Percentiles rank a stretch among this genome's conserved stretches.
Evolutionary conservation across 2,329 filamentous ascomycete genomes (phyloP).

Genomic region (Emergomyces pasteurianus): DNA sequence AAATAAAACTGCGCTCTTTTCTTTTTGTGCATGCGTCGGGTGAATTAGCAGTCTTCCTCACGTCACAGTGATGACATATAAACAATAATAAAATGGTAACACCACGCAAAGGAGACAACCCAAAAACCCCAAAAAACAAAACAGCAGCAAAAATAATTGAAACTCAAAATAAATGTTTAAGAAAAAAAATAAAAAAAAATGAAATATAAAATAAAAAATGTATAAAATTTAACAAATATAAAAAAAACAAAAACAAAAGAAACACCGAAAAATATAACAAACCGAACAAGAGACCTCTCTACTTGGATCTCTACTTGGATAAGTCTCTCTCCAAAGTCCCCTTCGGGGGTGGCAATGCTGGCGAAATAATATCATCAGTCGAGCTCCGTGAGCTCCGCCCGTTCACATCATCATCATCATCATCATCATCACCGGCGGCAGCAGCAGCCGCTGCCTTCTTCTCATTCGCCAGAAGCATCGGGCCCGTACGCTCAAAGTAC

Average conservation of each 20-base stretch:
- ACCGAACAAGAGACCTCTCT: too few relatives aligned
- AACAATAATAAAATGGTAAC: not conserved
- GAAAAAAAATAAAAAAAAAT: too few relatives aligned
- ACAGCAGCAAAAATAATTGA: too few relatives aligned
- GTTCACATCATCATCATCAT: not conserved
- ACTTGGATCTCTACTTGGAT: not conserved
- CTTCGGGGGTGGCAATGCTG: not conserved
- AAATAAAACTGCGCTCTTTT: too few relatives aligned
- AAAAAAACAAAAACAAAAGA: not conserved
- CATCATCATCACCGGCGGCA: not conserved
- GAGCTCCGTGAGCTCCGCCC: not conserved
- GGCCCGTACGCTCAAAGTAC: slow-evolving; percentile 43
- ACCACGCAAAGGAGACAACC: not conserved
- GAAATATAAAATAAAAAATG: too few relatives aligned
- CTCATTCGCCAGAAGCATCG: slow-evolving; percentile 7
- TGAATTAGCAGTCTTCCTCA: too few relatives aligned
- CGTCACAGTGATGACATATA: too few relatives aligned
- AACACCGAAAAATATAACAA: not conserved
- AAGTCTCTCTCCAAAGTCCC: not conserved
- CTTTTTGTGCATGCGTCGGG: too few relatives aligned
- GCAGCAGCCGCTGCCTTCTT: slow-evolving; percentile 2
- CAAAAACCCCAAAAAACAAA: not conserved
- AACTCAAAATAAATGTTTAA: too few relatives aligned
- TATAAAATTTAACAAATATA: too few relatives aligned
- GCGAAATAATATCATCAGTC: not conserved